Evolutionary conservation across 805 yeast genomes (phyloP).

Genomic region (Wickerhamiella lipophila): DNA sequence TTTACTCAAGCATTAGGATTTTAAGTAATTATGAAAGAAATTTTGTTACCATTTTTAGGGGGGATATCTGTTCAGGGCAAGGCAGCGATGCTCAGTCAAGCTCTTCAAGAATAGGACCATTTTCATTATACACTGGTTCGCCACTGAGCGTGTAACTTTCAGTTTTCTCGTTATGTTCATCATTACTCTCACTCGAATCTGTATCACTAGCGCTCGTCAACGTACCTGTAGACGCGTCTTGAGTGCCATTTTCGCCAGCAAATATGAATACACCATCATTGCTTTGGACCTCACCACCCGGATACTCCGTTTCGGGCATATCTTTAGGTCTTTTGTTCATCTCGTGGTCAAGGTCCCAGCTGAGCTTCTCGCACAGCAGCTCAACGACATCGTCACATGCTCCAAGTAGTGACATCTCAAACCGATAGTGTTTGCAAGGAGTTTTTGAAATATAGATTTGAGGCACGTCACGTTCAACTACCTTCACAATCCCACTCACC

Average conservation of each 20-base stretch:
- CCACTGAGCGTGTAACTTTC: too few species aligned
- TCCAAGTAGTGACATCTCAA: constrained; percentile 67
- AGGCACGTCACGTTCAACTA: constrained; percentile 60
- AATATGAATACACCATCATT: constrained; percentile 23
- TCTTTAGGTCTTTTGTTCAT: constrained; percentile 30
- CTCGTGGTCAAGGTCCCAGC: constrained; percentile 51
- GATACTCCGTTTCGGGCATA: constrained; percentile 16
- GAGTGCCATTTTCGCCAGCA: not conserved
- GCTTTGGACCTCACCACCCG: constrained; percentile 21
- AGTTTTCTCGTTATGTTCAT: not conserved
- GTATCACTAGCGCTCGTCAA: not conserved
- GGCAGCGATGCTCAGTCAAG: not conserved
- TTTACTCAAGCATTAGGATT: not conserved
- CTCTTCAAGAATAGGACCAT: not conserved
- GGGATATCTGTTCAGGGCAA: too few species aligned
- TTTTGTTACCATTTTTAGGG: too few species aligned
- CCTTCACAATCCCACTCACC: constrained; percentile 74
- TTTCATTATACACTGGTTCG: too few species aligned
- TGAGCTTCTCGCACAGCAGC: constrained; percentile 42
- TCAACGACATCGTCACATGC: constrained; percentile 73
- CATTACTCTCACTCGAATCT: not conserved
- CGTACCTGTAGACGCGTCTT: not conserved
- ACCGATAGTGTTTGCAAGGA: constrained; percentile 60
- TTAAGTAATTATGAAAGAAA: not conserved
- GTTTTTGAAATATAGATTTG: constrained; percentile 71